phyloP scores from a whole-genome alignment of 2,329 filamentous ascomycete species.

The Pseudocercospora eumusae region DNA sequence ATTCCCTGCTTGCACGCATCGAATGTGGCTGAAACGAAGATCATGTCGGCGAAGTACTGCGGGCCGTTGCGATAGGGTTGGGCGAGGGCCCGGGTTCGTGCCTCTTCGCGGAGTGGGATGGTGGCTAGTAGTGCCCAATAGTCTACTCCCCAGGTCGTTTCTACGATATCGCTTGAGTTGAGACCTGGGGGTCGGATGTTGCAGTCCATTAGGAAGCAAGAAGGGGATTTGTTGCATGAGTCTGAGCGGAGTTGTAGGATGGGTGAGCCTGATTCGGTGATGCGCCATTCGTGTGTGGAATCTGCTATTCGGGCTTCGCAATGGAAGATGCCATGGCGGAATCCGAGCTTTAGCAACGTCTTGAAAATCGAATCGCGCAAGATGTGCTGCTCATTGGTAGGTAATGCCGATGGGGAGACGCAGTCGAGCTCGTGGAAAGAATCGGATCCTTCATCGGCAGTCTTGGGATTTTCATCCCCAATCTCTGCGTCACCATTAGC shows the following conservation, averaged over 20 bases:
- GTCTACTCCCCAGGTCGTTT: neutral
- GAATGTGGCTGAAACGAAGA: neutral
- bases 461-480: constrained; percentile 44
- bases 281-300: constrained; percentile 55
- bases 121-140: neutral
- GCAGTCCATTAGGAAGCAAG: neutral
- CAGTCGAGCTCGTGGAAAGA: constrained; percentile 29
- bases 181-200: neutral
- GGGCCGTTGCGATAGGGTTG: neutral
- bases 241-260: neutral
- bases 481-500: constrained; percentile 35
- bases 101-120: neutral
- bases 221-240: neutral
- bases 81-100: neutral
- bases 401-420: constrained; percentile 32
- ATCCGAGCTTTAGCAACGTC: constrained; percentile 32
- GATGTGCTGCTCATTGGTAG: constrained; percentile 25
- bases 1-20: neutral
- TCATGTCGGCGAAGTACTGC: neutral
- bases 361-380: constrained; percentile 25
- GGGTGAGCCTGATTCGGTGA: neutral
- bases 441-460: constrained; percentile 30
- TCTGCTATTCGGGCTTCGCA: constrained; percentile 37
- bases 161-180: neutral
- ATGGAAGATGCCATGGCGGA: constrained; percentile 36